These are phyloP conservation scores for Cyberlindnera mississippiensis DNA, from an alignment of 805 yeast genomes.

Conservation along the genomic window DNA sequence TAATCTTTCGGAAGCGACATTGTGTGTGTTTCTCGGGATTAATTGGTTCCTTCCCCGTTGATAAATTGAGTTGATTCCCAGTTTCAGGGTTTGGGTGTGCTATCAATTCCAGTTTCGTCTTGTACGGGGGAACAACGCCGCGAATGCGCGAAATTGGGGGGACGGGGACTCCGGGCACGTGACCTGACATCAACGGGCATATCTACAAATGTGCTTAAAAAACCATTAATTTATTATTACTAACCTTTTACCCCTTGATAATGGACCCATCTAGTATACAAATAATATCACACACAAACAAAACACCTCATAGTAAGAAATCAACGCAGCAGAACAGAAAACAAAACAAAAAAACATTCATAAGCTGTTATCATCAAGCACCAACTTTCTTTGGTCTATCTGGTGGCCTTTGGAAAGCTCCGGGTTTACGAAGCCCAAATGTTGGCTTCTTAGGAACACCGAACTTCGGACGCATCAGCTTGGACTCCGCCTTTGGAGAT, in stretches of 20 bases:
- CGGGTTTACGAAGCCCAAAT: conserved; percentile 28
- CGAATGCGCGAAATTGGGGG: not conserved
- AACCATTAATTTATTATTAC: not conserved
- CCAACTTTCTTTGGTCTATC: conserved; percentile 23
- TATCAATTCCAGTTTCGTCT: no score
- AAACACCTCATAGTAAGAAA: not conserved
- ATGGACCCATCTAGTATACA: conserved; percentile 1
- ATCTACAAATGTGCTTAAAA: not conserved
- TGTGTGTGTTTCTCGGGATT: not conserved
- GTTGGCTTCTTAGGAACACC: conserved; percentile 24
- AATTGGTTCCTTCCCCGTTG: conserved; percentile 1
- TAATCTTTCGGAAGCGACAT: conserved; percentile 37
- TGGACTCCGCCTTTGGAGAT: conserved; percentile 9
- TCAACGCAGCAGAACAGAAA: no score
- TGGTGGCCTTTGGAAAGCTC: conserved; percentile 28
- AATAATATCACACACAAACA: not conserved
- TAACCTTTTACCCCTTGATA: not conserved
- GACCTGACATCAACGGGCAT: no score
- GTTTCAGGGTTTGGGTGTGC: no score
- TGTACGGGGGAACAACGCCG: no score
- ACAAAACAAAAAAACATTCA: not conserved
- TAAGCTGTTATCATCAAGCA: conserved; percentile 13
- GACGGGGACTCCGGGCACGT: not conserved
- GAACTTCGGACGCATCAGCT: conserved; percentile 25
- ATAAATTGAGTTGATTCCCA: no score